Conservation (phyloP, 257 asterid species). For the Solanum commersonii region DNA sequence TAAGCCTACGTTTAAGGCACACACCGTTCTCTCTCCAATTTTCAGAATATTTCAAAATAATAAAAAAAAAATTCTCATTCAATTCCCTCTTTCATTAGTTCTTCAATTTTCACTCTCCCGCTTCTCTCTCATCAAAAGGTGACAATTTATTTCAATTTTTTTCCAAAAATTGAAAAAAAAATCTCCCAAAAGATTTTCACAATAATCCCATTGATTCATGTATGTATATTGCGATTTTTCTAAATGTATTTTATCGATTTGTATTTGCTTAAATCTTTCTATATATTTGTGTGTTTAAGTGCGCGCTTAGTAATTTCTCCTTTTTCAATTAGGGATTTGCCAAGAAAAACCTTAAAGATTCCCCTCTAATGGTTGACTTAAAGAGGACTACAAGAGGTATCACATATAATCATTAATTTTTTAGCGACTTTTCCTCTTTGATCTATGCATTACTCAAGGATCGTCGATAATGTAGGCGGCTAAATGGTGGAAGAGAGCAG, state of each 20-base stretch:
- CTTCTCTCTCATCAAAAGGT: not conserved
- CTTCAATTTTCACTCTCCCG: not conserved
- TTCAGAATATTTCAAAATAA: not conserved
- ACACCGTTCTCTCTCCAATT: no score
- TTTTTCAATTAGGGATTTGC: not conserved
- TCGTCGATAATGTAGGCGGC: not conserved
- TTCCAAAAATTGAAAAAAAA: not conserved
- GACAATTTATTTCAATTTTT: not conserved
- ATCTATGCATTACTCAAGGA: not conserved
- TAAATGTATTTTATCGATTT: no score
- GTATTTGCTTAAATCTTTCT: not conserved
- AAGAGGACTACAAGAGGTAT: not conserved
- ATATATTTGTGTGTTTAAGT: no score
- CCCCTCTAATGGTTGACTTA: not conserved
- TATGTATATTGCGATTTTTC: no score
- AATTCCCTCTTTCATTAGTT: not conserved
- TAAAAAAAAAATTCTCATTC: not conserved
- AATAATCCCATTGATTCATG: no score
- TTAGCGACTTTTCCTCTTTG: no score
- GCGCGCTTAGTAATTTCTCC: not conserved
- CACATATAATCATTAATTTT: not conserved
- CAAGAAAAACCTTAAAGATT: not conserved
- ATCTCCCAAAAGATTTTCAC: not conserved
- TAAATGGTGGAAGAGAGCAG: not conserved
- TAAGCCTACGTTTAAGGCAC: not conserved